Conservation (phyloP, 2,329 filamentous ascomycete genomes). For the Alternaria dauci region DNA sequence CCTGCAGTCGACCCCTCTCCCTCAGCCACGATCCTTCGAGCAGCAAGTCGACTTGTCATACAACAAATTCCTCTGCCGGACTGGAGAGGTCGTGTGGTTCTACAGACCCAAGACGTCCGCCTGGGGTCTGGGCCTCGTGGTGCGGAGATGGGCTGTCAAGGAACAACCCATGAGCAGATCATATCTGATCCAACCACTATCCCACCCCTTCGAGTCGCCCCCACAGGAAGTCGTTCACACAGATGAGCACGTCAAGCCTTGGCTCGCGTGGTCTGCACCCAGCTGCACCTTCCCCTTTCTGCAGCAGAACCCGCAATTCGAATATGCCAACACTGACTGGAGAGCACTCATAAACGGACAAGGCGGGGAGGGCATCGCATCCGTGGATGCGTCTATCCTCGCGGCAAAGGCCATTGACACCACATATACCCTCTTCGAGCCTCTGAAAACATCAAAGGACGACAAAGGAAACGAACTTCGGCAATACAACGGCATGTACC, state of each 20-base stretch:
- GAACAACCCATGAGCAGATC: constrained; percentile 36
- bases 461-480: constrained; percentile 54
- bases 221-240: constrained; percentile 54
- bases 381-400: constrained; percentile 66
- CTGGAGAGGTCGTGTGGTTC: constrained; percentile 67
- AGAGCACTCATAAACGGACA: constrained; percentile 53
- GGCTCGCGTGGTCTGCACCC: constrained; percentile 67
- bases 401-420: constrained; percentile 64
- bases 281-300: constrained; percentile 58
- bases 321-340: constrained; percentile 63
- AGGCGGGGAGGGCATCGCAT: constrained; percentile 59
- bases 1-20: constrained; percentile 49
- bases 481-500: constrained; percentile 63
- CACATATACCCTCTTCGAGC: constrained; percentile 63
- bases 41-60: constrained; percentile 60
- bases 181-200: constrained; percentile 61
- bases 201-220: constrained; percentile 54
- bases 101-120: constrained; percentile 55
- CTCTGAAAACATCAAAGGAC: constrained; percentile 48
- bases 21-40: constrained; percentile 54
- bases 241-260: constrained; percentile 60
- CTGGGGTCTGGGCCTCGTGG: constrained; percentile 64
- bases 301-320: constrained; percentile 50
- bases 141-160: constrained; percentile 55
- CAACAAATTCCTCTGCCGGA: constrained; percentile 60